Percentiles rank a stretch among this genome's conserved stretches.
Evolutionary conservation across 2,329 filamentous ascomycete genomes (phyloP).

Genomic region (Trichophyton schoenleinii): DNA sequence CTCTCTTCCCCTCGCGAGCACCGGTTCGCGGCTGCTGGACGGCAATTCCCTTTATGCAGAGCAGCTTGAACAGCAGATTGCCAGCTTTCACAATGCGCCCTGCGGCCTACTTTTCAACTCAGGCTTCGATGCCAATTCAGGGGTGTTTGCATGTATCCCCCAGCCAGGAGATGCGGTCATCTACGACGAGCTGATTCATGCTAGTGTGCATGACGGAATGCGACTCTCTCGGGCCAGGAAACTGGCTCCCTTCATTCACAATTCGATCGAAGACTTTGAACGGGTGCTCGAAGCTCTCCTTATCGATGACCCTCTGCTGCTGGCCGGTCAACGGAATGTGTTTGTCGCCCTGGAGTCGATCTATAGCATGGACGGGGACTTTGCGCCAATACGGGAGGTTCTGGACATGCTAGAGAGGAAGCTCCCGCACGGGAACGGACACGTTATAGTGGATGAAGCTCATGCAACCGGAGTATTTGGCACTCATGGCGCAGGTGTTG

Average conservation of each 20-base stretch:
- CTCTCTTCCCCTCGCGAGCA: conserved; percentile 39
- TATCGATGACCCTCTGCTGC: conserved; percentile 23
- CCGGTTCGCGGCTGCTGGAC: conserved; percentile 51
- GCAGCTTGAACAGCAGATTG: conserved; percentile 45
- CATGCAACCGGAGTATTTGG: conserved; percentile 43
- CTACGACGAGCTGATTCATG: conserved; percentile 65
- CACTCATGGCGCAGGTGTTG: conserved; percentile 36
- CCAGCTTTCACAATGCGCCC: conserved; percentile 47
- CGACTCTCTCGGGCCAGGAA: conserved; percentile 44
- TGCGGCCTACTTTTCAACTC: conserved; percentile 50
- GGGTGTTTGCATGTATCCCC: conserved; percentile 48
- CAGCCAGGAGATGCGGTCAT: conserved; percentile 51
- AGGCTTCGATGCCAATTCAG: conserved; percentile 55
- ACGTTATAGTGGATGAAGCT: conserved; percentile 46
- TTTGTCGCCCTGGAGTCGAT: conserved; percentile 59
- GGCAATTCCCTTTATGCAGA: conserved; percentile 52
- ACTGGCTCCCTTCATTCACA: conserved; percentile 38
- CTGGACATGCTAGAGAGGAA: conserved; percentile 44
- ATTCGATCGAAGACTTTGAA: conserved; percentile 28
- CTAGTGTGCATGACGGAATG: conserved; percentile 70
- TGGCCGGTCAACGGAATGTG: conserved; percentile 38
- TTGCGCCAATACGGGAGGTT: conserved; percentile 51
- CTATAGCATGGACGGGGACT: conserved; percentile 76
- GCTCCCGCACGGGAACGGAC: conserved; percentile 44
- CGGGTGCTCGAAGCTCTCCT: conserved; percentile 25